A percentile compares a stretch with the other conserved stretches of the same genome.
phyloP scores from a whole-genome alignment of 2,329 filamentous ascomycete genomes.

The Periconia digitata region DNA sequence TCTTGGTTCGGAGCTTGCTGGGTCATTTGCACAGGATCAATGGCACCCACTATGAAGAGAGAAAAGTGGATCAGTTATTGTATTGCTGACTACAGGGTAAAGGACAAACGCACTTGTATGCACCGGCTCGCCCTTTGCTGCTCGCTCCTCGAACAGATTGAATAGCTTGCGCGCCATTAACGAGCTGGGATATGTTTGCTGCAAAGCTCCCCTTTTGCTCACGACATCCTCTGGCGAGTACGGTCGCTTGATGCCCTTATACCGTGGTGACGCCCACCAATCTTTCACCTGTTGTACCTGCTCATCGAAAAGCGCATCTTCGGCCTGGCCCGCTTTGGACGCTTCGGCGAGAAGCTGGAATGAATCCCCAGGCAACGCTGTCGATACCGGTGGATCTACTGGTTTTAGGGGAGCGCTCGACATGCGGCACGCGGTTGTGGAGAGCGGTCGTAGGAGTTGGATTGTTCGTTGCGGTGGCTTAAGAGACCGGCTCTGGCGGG shows the following conservation, averaged over 20 bases:
- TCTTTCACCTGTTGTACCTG: conserved; percentile 82
- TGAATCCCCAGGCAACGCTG: conserved; percentile 67
- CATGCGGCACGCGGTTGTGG: conserved; percentile 54
- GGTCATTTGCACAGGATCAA: conserved; percentile 99
- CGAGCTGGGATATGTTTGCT: conserved; percentile 87
- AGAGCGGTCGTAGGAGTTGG: conserved; percentile 42
- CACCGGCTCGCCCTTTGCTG: conserved; percentile 79
- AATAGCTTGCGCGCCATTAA: conserved; percentile 95
- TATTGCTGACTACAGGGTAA: conserved; percentile 20
- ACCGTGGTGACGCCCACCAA: conserved; percentile 89
- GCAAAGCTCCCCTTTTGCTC: conserved; percentile 84
- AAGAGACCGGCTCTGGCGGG: conserved; percentile 38
- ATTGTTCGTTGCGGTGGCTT: conserved; percentile 25
- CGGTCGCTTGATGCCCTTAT: conserved; percentile 84
- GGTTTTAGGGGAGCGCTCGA: conserved; percentile 53
- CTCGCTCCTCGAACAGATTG: conserved; percentile 78
- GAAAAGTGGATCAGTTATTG: conserved; percentile 29
- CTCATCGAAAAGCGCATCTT: conserved; percentile 82
- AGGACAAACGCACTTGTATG: conserved; percentile 73
- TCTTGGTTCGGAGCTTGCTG: conserved; percentile 96
- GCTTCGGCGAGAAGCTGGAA: conserved; percentile 83
- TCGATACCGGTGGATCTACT: conserved; percentile 64
- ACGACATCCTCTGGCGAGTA: conserved; percentile 91
- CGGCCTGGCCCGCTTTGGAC: conserved; percentile 75
- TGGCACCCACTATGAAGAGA: conserved; percentile 74